Base-by-base conservation (phyloP, 192 early-diverging fungal genomes). In the Backusella luteola region DNA sequence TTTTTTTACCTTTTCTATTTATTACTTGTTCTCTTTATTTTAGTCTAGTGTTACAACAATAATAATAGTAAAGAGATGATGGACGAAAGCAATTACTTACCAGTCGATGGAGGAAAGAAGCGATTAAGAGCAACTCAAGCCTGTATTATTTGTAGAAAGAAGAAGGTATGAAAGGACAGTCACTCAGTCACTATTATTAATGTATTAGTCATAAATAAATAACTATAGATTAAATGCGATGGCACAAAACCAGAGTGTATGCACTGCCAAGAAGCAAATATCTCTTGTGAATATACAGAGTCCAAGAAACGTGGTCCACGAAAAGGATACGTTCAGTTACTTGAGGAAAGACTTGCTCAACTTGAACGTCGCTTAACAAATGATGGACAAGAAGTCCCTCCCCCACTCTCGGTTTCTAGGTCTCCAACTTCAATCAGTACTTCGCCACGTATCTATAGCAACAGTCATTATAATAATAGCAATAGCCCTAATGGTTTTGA, bases 251-350 rank as follows among this genome's bases (percentile, higher is more conserved):
- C 79, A 32, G 71, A 46, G 11, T 81, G 79, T 46, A 3, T 73
- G 6, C 71, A 81, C 42, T 81, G 79, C 42, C 42, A 59, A 56
- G 71, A 81, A 17, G 66, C 67, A 23, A 39, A 67, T n/a, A 42
- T 73, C 0, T 14, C 39, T 3, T 81, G 79, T 34, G 49, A 59
- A 52, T 81, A 73, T 44, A 71, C 75, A 11, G 66, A 71, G 26
- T 76, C 66, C 19, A 76, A 76, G 32, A 73, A 74, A 34, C 71
- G 79, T 6, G 79, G 79, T 0, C 79, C 79, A 26, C 66, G 76
- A 6, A 81, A 81, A 73, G 79, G 79, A 2, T 81, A 81, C 66
- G 79, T 81, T 38, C 79, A 77, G 42, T 71, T 77, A 7, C 32
- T 81, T 32, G 79, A 81, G 71, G 79, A 81, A 26, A 72, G 76